Evolutionary conservation across 192 early-diverging fungal genomes (phyloP), one percentile per base, ranked within the genome.

Genomic region (Geranomyces variabilis): DNA sequence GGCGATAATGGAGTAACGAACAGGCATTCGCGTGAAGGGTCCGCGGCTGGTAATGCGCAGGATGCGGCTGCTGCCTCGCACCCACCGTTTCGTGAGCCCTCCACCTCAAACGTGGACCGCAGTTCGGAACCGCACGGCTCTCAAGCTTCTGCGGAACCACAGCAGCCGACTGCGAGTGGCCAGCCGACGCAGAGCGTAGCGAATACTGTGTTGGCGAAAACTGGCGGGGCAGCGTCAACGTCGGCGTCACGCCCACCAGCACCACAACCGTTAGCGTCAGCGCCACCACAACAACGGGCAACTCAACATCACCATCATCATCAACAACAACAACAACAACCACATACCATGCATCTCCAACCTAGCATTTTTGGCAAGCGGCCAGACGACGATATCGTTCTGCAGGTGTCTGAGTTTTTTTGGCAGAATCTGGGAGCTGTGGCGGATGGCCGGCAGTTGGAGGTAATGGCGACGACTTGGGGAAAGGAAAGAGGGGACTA

Each of bases 401-500:
- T 47, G 55, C 26, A 44, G 26, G 73, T 75, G 55, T 58, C 66
- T 6, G 57, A 75, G 10, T 75, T 75, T 31, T 26, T 75, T n/a
- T 67, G 73, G 59, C 53, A 46, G 29, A 44, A 62, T 47, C n/a
- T 75, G 6, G 36, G 30, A 2, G 71, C 30, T 7, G 43, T 41
- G 63, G 19, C 13, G 41, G 51, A 53, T 55, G 71, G 63, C 29
- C 26, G 10, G 15, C 63, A 66, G 5, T 22, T 73, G 22, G 71
- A 73, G 71, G 71, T 73, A 45, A 10, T 46, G 30, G 45, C 6
- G 66, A 30, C 17, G 28, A 26, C n/a, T n/a, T n/a, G n/a, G n/a
- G n/a, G n/a, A n/a, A n/a, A n/a, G n/a, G n/a, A n/a, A n/a, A n/a
- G n/a, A n/a, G n/a, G n/a, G n/a, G n/a, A n/a, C n/a, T n/a, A n/a